These are phyloP conservation scores for Barbatosphaeria neglecta DNA, from an alignment of 495 filamentous ascomycete species.

Conservation along the genomic window DNA sequence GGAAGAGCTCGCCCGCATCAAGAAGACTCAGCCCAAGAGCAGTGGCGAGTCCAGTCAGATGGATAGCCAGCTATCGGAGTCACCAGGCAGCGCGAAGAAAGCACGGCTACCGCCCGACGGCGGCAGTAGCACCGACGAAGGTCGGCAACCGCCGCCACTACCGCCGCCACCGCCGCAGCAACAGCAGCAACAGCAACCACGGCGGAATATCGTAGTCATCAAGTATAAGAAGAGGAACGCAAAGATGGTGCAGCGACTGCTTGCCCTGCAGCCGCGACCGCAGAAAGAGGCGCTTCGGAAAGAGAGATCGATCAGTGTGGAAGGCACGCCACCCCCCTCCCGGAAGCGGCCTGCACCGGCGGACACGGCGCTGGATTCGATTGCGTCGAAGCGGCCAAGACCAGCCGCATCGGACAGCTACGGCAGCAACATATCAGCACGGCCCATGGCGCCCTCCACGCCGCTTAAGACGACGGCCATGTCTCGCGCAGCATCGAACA, in stretches of 20 bases:
- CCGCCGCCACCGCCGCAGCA: too few species aligned
- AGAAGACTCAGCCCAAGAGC: slow-evolving; percentile 19
- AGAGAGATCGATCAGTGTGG: slow-evolving; percentile 27
- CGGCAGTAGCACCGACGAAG: slow-evolving; percentile 17
- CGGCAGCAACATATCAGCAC: slow-evolving; percentile 12
- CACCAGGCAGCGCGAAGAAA: slow-evolving; percentile 26
- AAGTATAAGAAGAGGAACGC: slow-evolving; percentile 30
- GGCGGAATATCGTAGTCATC: slow-evolving; percentile 15
- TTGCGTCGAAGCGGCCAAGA: slow-evolving; percentile 15
- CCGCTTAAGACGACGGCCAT: slow-evolving; percentile 34
- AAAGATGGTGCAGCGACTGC: slow-evolving; percentile 29
- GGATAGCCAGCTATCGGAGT: slow-evolving; percentile 20
- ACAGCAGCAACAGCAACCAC: slow-evolving; percentile 8
- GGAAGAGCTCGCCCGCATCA: slow-evolving; percentile 25
- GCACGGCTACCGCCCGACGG: slow-evolving; percentile 14
- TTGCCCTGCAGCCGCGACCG: slow-evolving; percentile 29
- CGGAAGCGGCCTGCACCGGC: slow-evolving; percentile 30
- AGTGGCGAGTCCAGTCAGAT: slow-evolving; percentile 12
- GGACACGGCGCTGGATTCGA: slow-evolving; percentile 16
- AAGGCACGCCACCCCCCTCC: slow-evolving; percentile 24
- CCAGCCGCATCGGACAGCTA: background rate
- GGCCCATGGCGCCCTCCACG: slow-evolving; percentile 21
- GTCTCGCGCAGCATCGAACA: slow-evolving; percentile 35
- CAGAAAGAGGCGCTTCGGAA: slow-evolving; percentile 25
- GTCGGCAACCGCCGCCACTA: slow-evolving; percentile 8